Conservation (phyloP, 2,329 filamentous ascomycete species). For the Nemania sp. region DNA sequence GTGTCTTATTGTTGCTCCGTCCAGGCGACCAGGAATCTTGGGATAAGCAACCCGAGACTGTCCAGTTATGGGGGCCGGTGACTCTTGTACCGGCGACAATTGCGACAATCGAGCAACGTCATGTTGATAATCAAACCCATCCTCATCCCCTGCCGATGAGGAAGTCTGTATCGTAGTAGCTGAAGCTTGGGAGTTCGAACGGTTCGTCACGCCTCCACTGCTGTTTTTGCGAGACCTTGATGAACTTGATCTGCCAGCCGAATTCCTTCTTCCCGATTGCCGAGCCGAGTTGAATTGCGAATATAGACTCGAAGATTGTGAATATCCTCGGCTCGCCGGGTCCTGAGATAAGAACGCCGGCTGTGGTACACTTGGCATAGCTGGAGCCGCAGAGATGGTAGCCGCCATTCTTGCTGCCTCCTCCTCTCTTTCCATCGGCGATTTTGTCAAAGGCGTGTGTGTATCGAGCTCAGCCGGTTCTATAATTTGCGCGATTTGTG, state of each 20-base stretch:
- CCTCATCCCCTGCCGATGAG: conserved; percentile 35
- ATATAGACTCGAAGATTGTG: conserved; percentile 44
- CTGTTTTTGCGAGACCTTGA: conserved; percentile 27
- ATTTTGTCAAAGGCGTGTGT: conserved; percentile 39
- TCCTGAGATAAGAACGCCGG: conserved; percentile 38
- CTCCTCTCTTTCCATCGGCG: conserved; percentile 36
- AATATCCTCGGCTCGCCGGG: conserved; percentile 28
- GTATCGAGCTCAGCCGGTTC: conserved; percentile 36
- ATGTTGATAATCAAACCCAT: conserved; percentile 40
- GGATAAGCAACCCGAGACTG: conserved; percentile 42
- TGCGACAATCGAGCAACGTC: conserved; percentile 37
- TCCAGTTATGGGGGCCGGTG: conserved; percentile 42
- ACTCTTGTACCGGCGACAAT: conserved; percentile 55
- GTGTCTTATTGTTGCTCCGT: conserved; percentile 36
- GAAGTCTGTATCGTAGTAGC: conserved; percentile 45
- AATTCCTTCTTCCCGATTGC: conserved; percentile 18
- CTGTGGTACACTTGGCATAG: conserved; percentile 34
- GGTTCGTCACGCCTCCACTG: conserved; percentile 23
- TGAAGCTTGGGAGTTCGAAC: conserved; percentile 40
- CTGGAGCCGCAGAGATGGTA: conserved; percentile 31
- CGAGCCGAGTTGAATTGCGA: conserved; percentile 40
- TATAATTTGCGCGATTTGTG: conserved; percentile 25
- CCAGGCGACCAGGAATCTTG: conserved; percentile 34
- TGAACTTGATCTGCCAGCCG: conserved; percentile 25
- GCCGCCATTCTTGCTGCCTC: conserved; percentile 32